These are phyloP conservation scores for Fonsecaea multimorphosa DNA, from an alignment of 2,329 filamentous ascomycete species.

Conservation along the genomic window DNA sequence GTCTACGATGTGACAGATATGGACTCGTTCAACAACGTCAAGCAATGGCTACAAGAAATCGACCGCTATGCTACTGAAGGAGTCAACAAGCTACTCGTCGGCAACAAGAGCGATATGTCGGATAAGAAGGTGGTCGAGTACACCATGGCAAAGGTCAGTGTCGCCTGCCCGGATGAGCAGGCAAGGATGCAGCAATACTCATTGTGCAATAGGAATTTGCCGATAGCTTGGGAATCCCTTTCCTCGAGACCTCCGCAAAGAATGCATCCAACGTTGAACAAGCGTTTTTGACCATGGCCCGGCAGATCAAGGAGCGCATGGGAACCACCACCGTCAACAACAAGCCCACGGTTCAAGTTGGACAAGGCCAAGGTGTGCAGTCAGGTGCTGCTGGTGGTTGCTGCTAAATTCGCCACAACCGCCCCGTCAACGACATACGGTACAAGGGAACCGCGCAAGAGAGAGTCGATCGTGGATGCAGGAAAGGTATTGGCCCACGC, in stretches of 20 bases:
- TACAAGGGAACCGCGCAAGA: slow-evolving; percentile 23
- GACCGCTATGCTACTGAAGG: slow-evolving; percentile 99
- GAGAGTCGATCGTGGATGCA: slow-evolving; percentile 16
- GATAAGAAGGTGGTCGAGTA: slow-evolving; percentile 99
- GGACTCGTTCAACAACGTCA: slow-evolving; percentile 99
- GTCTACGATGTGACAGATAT: slow-evolving; percentile 99
- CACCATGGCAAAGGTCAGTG: slow-evolving; percentile 91
- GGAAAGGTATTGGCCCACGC: slow-evolving; percentile 10
- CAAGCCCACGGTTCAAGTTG: slow-evolving; percentile 96
- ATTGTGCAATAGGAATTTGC: slow-evolving; percentile 79
- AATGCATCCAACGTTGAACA: slow-evolving; percentile 99
- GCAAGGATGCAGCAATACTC: slow-evolving; percentile 15
- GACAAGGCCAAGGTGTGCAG: slow-evolving; percentile 91
- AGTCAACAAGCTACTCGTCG: slow-evolving; percentile 98
- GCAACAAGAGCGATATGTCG: slow-evolving; percentile 99
- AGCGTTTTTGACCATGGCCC: slow-evolving; percentile 99
- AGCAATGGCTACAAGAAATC: slow-evolving; percentile 99
- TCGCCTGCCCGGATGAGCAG: not conserved
- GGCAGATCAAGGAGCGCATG: slow-evolving; percentile 99
- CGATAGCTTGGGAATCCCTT: slow-evolving; percentile 97
- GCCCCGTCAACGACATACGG: slow-evolving; percentile 6
- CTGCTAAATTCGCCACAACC: slow-evolving; percentile 69
- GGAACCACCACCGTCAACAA: slow-evolving; percentile 94
- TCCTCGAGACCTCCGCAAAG: slow-evolving; percentile 99
- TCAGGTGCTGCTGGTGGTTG: slow-evolving; percentile 83